Conservation (phyloP, 768 basidiomycete genomes). For the Phlegmacium glaucopus region DNA sequence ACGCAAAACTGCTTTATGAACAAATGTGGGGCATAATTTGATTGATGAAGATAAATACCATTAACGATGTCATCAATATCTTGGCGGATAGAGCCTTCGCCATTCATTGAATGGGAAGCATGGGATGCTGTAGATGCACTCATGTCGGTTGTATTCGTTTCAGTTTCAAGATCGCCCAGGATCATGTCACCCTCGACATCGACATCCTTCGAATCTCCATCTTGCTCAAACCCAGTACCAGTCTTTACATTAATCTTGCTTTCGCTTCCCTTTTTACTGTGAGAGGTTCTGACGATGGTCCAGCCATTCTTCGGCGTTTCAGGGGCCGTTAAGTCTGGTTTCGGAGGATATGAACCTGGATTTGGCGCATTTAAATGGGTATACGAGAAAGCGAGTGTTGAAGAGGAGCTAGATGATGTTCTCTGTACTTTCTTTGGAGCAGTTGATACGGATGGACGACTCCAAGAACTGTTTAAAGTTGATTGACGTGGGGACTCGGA, state of each 20-base stretch:
- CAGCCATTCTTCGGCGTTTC: slow-evolving; percentile 59
- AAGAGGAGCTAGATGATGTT: slow-evolving; percentile 43
- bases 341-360: slow-evolving; percentile 72
- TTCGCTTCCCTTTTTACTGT: slow-evolving; percentile 20
- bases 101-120: slow-evolving; percentile 33
- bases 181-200: slow-evolving; percentile 78
- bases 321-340: slow-evolving; percentile 31
- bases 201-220: slow-evolving; percentile 41
- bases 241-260: slow-evolving; percentile 12
- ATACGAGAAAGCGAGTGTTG: slow-evolving; percentile 74
- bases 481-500: slow-evolving; percentile 64
- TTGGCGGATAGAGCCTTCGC: slow-evolving; percentile 49
- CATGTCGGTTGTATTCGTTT: slow-evolving; percentile 29
- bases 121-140: slow-evolving; percentile 20
- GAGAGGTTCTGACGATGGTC: slow-evolving; percentile 63
- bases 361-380: slow-evolving; percentile 75
- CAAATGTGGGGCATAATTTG: slow-evolving; percentile 20
- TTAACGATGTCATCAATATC: slow-evolving; percentile 75
- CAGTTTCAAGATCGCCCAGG: slow-evolving; percentile 70
- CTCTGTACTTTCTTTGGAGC: slow-evolving; percentile 57
- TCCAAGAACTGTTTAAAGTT: slow-evolving; percentile 46
- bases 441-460: slow-evolving; percentile 24
- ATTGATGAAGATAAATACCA: slow-evolving; percentile 45
- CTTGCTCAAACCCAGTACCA: slow-evolving; percentile 17
- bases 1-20: slow-evolving; percentile 5